Evolutionary conservation across 306 rosid species (phyloP).

Genomic region (Lupinus albus): DNA sequence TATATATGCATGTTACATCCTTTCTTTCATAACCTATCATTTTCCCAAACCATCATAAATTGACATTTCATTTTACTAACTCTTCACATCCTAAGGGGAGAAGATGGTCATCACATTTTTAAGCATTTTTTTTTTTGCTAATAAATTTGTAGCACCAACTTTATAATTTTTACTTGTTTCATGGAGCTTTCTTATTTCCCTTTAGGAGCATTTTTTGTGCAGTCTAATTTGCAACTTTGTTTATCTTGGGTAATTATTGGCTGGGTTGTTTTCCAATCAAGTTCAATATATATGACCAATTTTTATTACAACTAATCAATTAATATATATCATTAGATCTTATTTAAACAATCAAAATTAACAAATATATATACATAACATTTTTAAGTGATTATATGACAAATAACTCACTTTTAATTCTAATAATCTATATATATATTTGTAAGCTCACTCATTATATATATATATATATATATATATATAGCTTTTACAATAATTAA

Average conservation of each 20-base stretch:
- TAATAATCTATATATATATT: too few relatives aligned
- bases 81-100: slow-evolving; percentile 21
- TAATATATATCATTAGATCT: too few relatives aligned
- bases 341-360: too few relatives aligned
- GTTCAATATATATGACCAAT: too few relatives aligned
- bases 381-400: too few relatives aligned
- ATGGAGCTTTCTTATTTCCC: neutral
- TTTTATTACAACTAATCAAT: too few relatives aligned
- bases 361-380: too few relatives aligned
- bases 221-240: slow-evolving; percentile 12
- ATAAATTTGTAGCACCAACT: neutral
- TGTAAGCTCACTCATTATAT: too few relatives aligned
- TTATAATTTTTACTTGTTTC: slow-evolving; percentile 12
- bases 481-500: slow-evolving; percentile 30
- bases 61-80: slow-evolving; percentile 10
- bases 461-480: too few relatives aligned
- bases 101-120: neutral
- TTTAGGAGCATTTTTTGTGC: slow-evolving; percentile 9
- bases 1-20: neutral
- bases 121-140: neutral
- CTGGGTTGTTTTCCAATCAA: slow-evolving; percentile 36
- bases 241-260: slow-evolving; percentile 25
- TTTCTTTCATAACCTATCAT: neutral
- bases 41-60: neutral
- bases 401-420: too few relatives aligned